Conservation (phyloP, 441 rosid genomes). For the Pelargonium australe region DNA sequence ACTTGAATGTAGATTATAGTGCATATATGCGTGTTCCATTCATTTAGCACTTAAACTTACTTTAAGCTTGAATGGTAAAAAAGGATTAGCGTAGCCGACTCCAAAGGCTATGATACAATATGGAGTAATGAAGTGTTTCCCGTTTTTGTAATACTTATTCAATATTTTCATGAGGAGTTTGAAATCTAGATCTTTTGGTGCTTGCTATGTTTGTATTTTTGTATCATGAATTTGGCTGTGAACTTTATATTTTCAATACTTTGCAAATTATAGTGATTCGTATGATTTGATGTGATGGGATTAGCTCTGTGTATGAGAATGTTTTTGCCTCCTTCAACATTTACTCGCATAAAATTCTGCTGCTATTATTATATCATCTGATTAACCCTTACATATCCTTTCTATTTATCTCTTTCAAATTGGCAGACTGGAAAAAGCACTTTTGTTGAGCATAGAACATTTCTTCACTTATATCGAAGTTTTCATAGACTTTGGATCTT, state of each 20-base stretch:
- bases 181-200: background rate
- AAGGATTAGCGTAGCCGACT: no score
- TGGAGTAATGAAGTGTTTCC: no score
- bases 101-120: no score
- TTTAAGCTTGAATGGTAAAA: no score
- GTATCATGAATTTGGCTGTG: slow-evolving; percentile 6
- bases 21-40: no score
- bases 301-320: slow-evolving; percentile 1
- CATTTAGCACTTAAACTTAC: no score
- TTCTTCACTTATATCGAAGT: slow-evolving; percentile 93
- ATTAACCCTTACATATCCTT: background rate
- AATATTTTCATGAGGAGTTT: no score
- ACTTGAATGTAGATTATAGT: background rate
- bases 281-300: background rate
- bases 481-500: slow-evolving; percentile 98
- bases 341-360: slow-evolving; percentile 1
- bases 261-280: background rate
- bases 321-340: background rate
- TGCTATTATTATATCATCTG: slow-evolving; percentile 7
- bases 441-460: slow-evolving; percentile 98
- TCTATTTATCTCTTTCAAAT: slow-evolving; percentile 9
- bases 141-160: no score
- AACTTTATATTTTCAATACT: background rate
- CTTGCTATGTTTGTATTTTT: background rate
- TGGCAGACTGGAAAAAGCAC: slow-evolving; percentile 93